Evolutionary conservation across 768 basidiomycete species (phyloP).

Genomic region (Cystofilobasidium bisporidii): DNA sequence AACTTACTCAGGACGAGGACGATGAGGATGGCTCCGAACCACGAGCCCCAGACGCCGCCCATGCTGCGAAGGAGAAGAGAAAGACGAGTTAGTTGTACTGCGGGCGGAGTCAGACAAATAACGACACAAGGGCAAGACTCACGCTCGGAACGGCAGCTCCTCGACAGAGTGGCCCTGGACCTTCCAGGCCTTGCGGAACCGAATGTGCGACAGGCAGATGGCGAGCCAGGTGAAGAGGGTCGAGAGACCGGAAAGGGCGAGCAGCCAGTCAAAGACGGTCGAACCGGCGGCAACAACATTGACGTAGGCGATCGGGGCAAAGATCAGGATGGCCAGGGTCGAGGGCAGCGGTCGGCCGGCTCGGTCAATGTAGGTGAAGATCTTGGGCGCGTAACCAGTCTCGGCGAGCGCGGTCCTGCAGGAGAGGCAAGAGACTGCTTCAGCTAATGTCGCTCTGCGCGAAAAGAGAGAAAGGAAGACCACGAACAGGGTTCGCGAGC

Average conservation of each 20-base stretch:
- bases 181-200: conserved; percentile 56
- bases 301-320: conserved; percentile 35
- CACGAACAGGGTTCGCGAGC: conserved; percentile 42
- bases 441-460: conserved; percentile 52
- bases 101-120: not conserved
- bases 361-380: conserved; percentile 58
- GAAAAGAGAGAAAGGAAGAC: conserved; percentile 57
- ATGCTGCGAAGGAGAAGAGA: not conserved
- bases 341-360: conserved; percentile 56
- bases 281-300: conserved; percentile 16
- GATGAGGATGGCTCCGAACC: conserved; percentile 26
- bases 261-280: conserved; percentile 29
- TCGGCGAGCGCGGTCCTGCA: conserved; percentile 48
- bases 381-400: conserved; percentile 54
- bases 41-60: conserved; percentile 33
- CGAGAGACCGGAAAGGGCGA: conserved; percentile 28
- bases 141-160: conserved; percentile 38
- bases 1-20: conserved; percentile 22
- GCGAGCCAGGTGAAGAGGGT: conserved; percentile 30
- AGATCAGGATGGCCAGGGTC: conserved; percentile 41
- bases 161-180: conserved; percentile 48
- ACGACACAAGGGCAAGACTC: not conserved
- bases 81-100: not conserved
- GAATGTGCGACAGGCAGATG: conserved; percentile 38
- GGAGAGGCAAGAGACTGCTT: conserved; percentile 44